Evolutionary conservation across 2,329 filamentous ascomycete genomes (phyloP).

Genomic region (Leptodontidium sp.): DNA sequence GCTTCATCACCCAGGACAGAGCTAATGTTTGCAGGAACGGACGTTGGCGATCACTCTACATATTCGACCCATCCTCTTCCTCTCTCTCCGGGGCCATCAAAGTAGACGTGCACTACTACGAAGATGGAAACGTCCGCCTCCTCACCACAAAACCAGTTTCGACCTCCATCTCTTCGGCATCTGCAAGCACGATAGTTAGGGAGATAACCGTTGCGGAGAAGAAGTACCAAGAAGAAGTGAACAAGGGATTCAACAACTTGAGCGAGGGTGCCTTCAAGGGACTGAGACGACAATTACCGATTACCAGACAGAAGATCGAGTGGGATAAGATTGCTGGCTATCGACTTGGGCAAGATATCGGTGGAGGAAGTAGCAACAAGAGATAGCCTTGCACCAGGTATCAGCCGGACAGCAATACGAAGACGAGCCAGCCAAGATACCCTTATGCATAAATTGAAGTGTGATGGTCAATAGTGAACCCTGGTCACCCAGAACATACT

Average conservation of each 20-base stretch:
- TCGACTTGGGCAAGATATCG: constrained; percentile 81
- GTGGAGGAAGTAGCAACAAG: constrained; percentile 66
- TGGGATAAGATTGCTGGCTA: constrained; percentile 99
- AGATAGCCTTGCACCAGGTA: constrained; percentile 49
- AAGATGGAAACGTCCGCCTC: constrained; percentile 96
- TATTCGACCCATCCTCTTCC: constrained; percentile 74
- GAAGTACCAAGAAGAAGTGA: constrained; percentile 96
- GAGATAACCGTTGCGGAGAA: constrained; percentile 84
- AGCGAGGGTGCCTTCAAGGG: constrained; percentile 97
- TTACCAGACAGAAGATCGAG: constrained; percentile 98
- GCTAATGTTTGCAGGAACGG: constrained; percentile 73
- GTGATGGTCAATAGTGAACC: not conserved
- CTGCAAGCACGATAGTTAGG: constrained; percentile 68
- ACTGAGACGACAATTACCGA: constrained; percentile 88
- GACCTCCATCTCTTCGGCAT: constrained; percentile 65
- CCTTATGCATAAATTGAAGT: not conserved
- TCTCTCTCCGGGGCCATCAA: constrained; percentile 82
- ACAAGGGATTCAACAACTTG: constrained; percentile 85
- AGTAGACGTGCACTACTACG: constrained; percentile 98
- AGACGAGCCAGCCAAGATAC: not conserved
- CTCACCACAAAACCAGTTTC: constrained; percentile 83
- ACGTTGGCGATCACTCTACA: constrained; percentile 91
- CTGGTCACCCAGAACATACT: not conserved
- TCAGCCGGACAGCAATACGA: constrained; percentile 24
- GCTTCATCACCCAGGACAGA: not conserved